Evolutionary conservation across 2,329 filamentous ascomycete genomes (phyloP).

Genomic region (Cordyceps militaris): DNA sequence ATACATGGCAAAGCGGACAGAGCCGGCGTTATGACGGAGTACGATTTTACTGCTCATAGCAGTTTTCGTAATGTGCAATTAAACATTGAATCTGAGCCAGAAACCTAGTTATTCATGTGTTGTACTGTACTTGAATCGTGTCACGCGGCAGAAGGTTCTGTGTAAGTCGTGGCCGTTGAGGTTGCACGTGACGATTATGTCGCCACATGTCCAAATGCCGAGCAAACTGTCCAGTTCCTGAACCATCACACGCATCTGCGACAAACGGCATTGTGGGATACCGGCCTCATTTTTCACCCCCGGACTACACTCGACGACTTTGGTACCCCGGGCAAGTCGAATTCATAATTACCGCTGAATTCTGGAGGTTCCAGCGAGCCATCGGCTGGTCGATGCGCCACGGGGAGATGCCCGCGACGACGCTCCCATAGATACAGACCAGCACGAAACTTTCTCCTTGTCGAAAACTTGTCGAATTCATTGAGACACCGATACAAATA

Average conservation of each 20-base stretch:
- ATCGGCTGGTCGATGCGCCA: background rate
- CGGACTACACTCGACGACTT: background rate
- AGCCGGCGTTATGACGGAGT: background rate
- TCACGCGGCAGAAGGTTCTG: background rate
- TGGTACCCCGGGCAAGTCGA: background rate
- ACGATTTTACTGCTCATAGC: background rate
- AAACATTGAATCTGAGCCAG: background rate
- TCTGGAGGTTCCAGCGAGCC: background rate
- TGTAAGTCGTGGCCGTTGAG: background rate
- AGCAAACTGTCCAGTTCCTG: background rate
- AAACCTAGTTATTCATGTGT: too few relatives aligned
- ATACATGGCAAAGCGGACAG: background rate
- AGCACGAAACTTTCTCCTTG: background rate
- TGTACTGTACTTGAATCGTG: too few relatives aligned
- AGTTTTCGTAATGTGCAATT: background rate
- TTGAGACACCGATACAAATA: background rate
- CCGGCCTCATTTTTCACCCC: background rate
- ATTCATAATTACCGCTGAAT: background rate
- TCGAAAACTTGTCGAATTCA: background rate
- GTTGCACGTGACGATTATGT: slow-evolving; percentile 6
- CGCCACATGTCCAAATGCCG: background rate
- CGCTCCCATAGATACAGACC: background rate
- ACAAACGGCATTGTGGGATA: background rate
- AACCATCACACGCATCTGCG: background rate
- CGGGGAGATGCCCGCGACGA: background rate